A percentile compares a stretch with the other conserved stretches of the same genome.
phyloP scores from a whole-genome alignment of 345 rosid species.

The Salix dunnii region DNA sequence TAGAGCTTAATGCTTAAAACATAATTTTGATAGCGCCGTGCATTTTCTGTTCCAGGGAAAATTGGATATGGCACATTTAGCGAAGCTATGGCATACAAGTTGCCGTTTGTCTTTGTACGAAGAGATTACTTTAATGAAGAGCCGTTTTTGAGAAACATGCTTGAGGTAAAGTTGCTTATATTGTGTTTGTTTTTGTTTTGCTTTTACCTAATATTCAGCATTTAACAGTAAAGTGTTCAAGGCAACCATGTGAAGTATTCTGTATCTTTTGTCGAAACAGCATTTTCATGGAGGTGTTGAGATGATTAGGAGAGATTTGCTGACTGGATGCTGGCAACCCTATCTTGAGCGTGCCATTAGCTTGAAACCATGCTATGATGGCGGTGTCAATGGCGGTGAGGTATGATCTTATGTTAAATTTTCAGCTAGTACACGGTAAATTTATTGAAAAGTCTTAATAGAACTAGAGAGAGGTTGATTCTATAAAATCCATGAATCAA shows the following conservation, averaged over 20 bases:
- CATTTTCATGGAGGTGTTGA: conserved; percentile 91
- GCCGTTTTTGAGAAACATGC: conserved; percentile 94
- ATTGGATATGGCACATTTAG: conserved; percentile 99
- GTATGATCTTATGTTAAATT: conserved; percentile 25
- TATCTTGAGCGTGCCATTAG: conserved; percentile 97
- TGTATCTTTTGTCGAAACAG: conserved; percentile 35
- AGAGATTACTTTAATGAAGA: conserved; percentile 99
- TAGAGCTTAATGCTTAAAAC: conserved; percentile 7
- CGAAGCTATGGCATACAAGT: conserved; percentile 86
- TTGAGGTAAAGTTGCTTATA: conserved; percentile 57
- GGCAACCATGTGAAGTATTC: too few relatives aligned
- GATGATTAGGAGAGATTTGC: conserved; percentile 97
- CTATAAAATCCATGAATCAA: too few relatives aligned
- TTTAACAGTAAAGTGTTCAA: background rate
- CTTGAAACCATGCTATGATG: conserved; percentile 92
- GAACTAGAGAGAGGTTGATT: too few relatives aligned
- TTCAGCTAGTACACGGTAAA: too few relatives aligned
- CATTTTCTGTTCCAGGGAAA: conserved; percentile 60
- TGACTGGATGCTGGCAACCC: conserved; percentile 94
- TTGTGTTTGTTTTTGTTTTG: background rate
- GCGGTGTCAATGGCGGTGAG: conserved; percentile 95
- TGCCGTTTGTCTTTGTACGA: conserved; percentile 95
- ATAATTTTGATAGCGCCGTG: conserved; percentile 2
- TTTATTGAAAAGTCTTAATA: too few relatives aligned
- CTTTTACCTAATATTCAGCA: background rate